Evolutionary conservation across 176 grass and related monocot genomes (phyloP).

Genomic region (Poa annua): DNA sequence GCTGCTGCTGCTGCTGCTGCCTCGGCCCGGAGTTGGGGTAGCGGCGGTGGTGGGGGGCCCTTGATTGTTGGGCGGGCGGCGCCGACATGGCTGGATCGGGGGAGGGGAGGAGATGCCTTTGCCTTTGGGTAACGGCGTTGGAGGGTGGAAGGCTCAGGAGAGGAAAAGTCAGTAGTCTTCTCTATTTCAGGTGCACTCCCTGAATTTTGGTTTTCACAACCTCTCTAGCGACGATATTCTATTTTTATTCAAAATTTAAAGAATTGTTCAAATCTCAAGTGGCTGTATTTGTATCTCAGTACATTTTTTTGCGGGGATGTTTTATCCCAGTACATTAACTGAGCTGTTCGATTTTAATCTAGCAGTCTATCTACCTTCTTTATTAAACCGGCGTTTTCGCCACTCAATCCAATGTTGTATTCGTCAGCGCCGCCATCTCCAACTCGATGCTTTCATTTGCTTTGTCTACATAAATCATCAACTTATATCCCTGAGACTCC

Average conservation of each 20-base stretch:
- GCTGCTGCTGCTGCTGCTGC: constrained; percentile 41
- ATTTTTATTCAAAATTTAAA: not conserved
- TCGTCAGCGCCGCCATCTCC: not conserved
- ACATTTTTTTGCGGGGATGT: no score
- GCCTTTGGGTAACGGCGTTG: not conserved
- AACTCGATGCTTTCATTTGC: not conserved
- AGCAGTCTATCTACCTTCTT: not conserved
- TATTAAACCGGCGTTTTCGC: not conserved
- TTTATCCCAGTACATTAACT: not conserved
- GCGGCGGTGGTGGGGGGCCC: constrained; percentile 51
- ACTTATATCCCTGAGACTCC: not conserved
- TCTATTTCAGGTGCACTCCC: constrained; percentile 7
- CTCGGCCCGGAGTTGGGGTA: constrained; percentile 38
- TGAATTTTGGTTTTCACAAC: not conserved
- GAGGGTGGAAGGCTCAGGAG: not conserved
- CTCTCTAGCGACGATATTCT: not conserved
- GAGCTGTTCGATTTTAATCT: not conserved
- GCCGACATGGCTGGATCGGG: constrained; percentile 60
- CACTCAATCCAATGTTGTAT: no score
- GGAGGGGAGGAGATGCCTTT: constrained; percentile 16
- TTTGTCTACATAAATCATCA: not conserved
- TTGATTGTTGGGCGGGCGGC: constrained; percentile 45
- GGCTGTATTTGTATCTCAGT: not conserved
- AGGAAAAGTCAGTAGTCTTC: constrained; percentile 20
- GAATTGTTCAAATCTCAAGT: not conserved